Base-by-base conservation (phyloP, 257 asterid genomes). In the Thymus mandschuricus region DNA sequence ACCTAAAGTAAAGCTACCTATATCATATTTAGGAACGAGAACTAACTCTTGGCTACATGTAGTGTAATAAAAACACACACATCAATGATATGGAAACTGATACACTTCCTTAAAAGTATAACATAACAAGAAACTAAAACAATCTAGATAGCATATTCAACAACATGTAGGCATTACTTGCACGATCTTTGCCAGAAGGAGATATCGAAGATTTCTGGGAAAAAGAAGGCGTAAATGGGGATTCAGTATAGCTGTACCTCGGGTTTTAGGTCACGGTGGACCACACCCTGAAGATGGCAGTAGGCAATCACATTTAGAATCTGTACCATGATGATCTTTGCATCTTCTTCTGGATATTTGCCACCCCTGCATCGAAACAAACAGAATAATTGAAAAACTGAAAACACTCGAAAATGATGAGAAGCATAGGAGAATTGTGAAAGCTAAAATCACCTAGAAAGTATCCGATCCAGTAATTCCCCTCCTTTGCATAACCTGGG, bases 211-310 rank as follows among this genome's bases (percentile, higher is more conserved):
- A 10, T 62, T 35, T 40, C 13, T 1, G 10, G 69, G 48, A n/a
- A 54, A 28, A 27, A 28, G 44, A 40, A 38, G 35, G 35, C 30
- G 59, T 34, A 12, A 50, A 13, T 21, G 27, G 60, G 49, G 27
- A 46, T 50, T 43, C 60, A 48, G 73, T 48, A 21, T 21, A 31
- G 72, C 13, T 21, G n/a, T 71, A 87, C 91, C 93, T 87, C 95
- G 2, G 91, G 91, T 71, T 88, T 86, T 63, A 88, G 74, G 72
- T 87, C 94, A 40, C 94, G 86, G 75, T 87, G 94, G 71, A 87
- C 94, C 59, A 87, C 91, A 67, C 98, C 97, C 73, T 92, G 97
- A 66, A 87, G 88, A 84, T 92, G 98, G 80, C 95, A 92, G 73
- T 88, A 88, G 3, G 98, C 86, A 31, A 76, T 83, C 48, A 85